Conservation (phyloP, 441 rosid genomes). For the Aleurites moluccanus region DNA sequence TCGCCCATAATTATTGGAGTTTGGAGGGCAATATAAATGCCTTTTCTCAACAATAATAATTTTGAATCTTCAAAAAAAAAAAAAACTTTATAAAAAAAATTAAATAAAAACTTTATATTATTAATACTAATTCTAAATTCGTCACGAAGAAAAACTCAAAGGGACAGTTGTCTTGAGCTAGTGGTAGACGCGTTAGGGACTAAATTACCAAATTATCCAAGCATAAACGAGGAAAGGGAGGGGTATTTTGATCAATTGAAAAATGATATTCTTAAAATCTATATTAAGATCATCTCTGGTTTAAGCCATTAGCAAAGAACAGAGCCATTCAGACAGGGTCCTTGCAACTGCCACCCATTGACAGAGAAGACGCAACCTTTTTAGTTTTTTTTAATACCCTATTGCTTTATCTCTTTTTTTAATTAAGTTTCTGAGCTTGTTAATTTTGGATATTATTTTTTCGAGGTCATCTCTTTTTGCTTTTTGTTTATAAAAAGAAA, state of each 20-base stretch:
- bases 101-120: background rate
- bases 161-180: conserved; percentile 24
- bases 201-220: too few relatives aligned
- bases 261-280: background rate
- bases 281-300: too few relatives aligned
- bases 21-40: too few relatives aligned
- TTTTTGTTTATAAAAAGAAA: background rate
- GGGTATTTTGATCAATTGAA: background rate
- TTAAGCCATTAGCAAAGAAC: background rate
- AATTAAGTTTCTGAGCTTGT: background rate
- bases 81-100: too few relatives aligned
- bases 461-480: background rate
- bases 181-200: conserved; percentile 16
- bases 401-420: conserved; percentile 1
- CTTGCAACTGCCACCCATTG: too few relatives aligned
- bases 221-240: too few relatives aligned
- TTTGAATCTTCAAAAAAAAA: background rate
- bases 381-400: conserved; percentile 7
- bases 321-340: background rate
- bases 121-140: background rate
- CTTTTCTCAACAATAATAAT: background rate
- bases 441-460: conserved; percentile 9
- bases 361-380: conserved; percentile 37
- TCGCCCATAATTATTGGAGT: too few relatives aligned
- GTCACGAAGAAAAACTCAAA: background rate